Evolutionary conservation across 805 yeast genomes (phyloP), one percentile per base, ranked within the genome.

Genomic region (Kluyveromyces aestuarii): DNA sequence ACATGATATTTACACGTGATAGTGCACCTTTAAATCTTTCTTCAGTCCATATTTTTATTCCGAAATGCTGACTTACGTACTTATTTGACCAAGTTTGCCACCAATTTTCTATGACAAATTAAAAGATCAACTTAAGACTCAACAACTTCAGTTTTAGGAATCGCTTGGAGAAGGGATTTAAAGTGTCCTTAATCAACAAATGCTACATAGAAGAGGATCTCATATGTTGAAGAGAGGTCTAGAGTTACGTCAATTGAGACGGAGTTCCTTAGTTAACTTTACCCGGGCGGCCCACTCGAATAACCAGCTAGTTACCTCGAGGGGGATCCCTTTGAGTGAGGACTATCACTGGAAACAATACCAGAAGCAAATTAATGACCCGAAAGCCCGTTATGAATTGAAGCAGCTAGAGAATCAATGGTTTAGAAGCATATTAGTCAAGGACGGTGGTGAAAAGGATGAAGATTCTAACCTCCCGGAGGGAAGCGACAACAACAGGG

Each of bases 371-470:
- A 37, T 50, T 7, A 47, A 45, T 5, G 47, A 51, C 33, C 37
- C 48, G 2, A 38, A 16, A 8, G 9, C 53, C 43, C 51, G 51
- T n/a, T 21, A 41, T n/a, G 55, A 56, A 41, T 45, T 59, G 37
- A 56, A 57, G 39, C 21, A 30, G 14, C 45, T 58, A 35, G 61
- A 56, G 41, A 39, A 39, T 8, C 39, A 47, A 14, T 59, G 61
- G 61, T 33, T 54, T 35, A 37, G 49, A 14, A 50, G 40, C 14
- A 19, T 57, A 46, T 37, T 16, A 30, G 37, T 41, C 35, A 47
- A 41, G 41, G 19, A 38, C 13, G 37, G 27, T 27, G 42, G 27
- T 36, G 50, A 45, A 16, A 56, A 55, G 48, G 50, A 51, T 18
- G 40, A 50, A 19, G 52, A 57, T 17, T 57, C 50, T n/a, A 54